A percentile compares a stretch with the other conserved stretches of the same genome.
These are phyloP conservation scores for Ogataea salicorniae DNA, from an alignment of 805 yeast genomes.

Conservation along the genomic window DNA sequence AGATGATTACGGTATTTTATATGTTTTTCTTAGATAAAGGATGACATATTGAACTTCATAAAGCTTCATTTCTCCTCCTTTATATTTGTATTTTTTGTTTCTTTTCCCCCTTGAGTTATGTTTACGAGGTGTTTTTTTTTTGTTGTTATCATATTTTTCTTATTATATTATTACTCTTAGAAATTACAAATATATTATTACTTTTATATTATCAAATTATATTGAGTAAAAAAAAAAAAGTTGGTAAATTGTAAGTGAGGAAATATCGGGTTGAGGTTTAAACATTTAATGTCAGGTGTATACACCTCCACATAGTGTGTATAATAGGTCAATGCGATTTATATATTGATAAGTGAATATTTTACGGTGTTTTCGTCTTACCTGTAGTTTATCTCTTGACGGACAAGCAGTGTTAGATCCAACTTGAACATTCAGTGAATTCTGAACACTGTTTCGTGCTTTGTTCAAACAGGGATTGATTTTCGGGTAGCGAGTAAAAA, in stretches of 20 bases:
- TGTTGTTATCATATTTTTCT: conserved; percentile 11
- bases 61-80: not conserved
- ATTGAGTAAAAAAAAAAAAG: not conserved
- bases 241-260: not conserved
- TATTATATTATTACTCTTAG: conserved; percentile 3
- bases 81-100: not conserved
- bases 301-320: too few relatives aligned
- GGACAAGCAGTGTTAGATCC: too few relatives aligned
- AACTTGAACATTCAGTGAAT: too few relatives aligned
- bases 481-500: too few relatives aligned
- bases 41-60: not conserved
- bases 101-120: not conserved
- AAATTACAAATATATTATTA: not conserved
- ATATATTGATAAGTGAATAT: too few relatives aligned
- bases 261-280: too few relatives aligned
- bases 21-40: too few relatives aligned
- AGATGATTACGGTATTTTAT: too few relatives aligned
- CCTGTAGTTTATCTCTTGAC: not conserved
- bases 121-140: conserved; percentile 7
- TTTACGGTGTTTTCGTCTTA: not conserved
- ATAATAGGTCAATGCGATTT: too few relatives aligned
- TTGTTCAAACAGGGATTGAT: too few relatives aligned
- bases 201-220: not conserved
- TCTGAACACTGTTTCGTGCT: too few relatives aligned
- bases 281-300: too few relatives aligned